Evolutionary conservation across 1,284 basidiomycete species (phyloP).

Genomic region (Cryptococcus wingfieldii): DNA sequence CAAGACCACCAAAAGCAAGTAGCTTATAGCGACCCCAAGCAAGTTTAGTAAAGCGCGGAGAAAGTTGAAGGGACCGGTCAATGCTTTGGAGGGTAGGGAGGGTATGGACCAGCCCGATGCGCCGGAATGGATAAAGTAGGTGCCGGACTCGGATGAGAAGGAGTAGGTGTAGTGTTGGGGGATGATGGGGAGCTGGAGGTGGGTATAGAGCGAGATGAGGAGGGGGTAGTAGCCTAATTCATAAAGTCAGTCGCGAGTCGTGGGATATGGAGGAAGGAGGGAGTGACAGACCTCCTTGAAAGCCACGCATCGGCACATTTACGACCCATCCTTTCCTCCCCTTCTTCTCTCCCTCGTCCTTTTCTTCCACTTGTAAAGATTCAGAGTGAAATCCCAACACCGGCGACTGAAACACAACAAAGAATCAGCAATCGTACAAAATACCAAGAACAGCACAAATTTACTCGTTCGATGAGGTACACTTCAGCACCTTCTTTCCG

Average conservation of each 20-base stretch:
- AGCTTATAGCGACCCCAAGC: conserved; percentile 54
- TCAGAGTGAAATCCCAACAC: conserved; percentile 40
- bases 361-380: conserved; percentile 27
- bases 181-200: conserved; percentile 51
- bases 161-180: conserved; percentile 63
- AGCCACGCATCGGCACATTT: conserved; percentile 73
- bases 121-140: conserved; percentile 63
- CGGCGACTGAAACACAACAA: conserved; percentile 15
- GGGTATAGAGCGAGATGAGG: conserved; percentile 60
- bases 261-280: background rate
- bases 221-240: conserved; percentile 64
- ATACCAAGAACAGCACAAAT: conserved; percentile 11
- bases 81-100: conserved; percentile 31
- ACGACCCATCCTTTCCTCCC: conserved; percentile 50
- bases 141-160: conserved; percentile 55
- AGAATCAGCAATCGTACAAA: background rate
- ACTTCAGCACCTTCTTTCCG: conserved; percentile 55
- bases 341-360: conserved; percentile 54
- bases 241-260: background rate
- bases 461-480: conserved; percentile 68
- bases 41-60: conserved; percentile 45
- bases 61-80: conserved; percentile 35
- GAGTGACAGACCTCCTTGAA: conserved; percentile 60
- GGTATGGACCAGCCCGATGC: conserved; percentile 57
- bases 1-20: conserved; percentile 56